These are phyloP conservation scores for Diaporthe citrichinensis DNA, from an alignment of 2,329 filamentous ascomycete species.

Conservation along the genomic window DNA sequence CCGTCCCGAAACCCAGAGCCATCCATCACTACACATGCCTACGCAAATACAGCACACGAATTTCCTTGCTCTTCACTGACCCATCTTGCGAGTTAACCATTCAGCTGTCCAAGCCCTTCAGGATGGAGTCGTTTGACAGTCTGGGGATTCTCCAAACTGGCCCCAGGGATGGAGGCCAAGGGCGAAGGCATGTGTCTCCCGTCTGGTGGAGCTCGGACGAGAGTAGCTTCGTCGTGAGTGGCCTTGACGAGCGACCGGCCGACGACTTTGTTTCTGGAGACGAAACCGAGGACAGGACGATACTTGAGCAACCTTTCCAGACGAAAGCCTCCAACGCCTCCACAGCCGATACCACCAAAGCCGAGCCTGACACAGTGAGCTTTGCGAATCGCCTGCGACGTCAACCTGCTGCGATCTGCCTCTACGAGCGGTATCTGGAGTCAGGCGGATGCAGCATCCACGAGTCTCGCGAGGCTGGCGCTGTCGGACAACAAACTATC, in stretches of 20 bases:
- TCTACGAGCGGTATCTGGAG: neutral
- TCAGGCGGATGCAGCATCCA: neutral
- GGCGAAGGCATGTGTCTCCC: neutral
- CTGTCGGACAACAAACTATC: neutral
- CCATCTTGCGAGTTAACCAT: neutral
- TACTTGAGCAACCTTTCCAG: neutral
- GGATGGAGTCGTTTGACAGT: neutral
- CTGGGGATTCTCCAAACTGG: no score
- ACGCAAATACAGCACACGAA: neutral
- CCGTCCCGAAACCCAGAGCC: no score
- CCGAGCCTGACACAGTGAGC: neutral
- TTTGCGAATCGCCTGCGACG: neutral
- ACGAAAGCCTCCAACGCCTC: neutral
- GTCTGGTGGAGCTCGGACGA: neutral
- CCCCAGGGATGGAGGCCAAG: neutral
- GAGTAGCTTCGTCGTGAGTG: neutral
- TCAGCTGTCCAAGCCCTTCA: neutral
- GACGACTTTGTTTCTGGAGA: neutral
- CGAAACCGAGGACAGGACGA: neutral
- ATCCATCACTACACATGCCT: no score
- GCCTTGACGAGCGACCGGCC: neutral
- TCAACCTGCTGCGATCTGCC: neutral
- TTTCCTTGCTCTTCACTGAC: neutral
- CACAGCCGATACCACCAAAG: neutral
- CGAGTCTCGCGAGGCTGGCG: neutral